phyloP scores from a whole-genome alignment of 148 eudicot genomes.

The Polygonum aviculare region DNA sequence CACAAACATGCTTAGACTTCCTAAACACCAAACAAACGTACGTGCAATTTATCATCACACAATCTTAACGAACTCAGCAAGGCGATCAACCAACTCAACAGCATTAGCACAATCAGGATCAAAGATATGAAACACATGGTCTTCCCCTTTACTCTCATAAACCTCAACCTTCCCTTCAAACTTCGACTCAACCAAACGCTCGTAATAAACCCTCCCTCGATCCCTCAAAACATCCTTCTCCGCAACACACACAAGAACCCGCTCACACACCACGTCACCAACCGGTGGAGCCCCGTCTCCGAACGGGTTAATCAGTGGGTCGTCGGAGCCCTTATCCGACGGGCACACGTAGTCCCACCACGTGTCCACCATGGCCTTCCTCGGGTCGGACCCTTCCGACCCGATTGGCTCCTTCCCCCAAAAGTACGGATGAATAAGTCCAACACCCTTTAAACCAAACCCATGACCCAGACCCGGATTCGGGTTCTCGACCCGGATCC shows the following conservation, averaged over 20 bases:
- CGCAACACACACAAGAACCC: not conserved
- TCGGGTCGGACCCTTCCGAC: not conserved
- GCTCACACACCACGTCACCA: not conserved
- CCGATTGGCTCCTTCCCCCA: slow-evolving; percentile 9
- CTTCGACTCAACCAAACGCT: not conserved
- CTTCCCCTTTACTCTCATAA: not conserved
- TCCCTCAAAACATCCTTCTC: slow-evolving; percentile 10
- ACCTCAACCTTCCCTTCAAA: not conserved
- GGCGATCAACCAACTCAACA: not conserved
- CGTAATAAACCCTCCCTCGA: slow-evolving; percentile 3
- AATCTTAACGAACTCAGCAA: not conserved
- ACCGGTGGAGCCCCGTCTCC: not conserved
- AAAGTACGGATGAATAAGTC: not conserved
- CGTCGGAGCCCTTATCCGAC: not conserved
- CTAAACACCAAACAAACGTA: too few relatives aligned
- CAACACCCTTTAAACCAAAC: not conserved
- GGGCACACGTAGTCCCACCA: slow-evolving; percentile 12
- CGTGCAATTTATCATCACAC: not conserved
- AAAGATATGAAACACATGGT: not conserved
- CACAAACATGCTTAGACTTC: too few relatives aligned
- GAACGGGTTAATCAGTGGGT: slow-evolving; percentile 9
- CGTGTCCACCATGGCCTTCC: slow-evolving; percentile 1
- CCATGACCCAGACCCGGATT: not conserved
- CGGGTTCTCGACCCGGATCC: not conserved
- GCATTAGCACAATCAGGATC: not conserved